Conservation (phyloP, 495 filamentous ascomycete species). For the Lophiotrema nucula region DNA sequence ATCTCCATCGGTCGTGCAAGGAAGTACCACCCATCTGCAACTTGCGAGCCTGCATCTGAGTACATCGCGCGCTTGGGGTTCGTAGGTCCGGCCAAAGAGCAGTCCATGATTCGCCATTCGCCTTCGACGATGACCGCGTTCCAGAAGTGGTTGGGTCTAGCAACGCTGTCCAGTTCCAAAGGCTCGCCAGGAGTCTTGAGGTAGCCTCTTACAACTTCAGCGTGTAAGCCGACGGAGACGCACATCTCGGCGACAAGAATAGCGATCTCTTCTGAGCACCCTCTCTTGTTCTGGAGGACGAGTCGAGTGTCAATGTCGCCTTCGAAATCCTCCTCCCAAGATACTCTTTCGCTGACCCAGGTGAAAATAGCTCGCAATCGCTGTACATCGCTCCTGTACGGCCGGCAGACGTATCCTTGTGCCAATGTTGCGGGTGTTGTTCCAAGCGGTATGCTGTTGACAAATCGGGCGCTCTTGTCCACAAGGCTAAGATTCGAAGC, state of each 20-base stretch:
- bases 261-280: constrained; percentile 87
- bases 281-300: constrained; percentile 80
- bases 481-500: constrained; percentile 77
- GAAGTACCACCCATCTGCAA: constrained; percentile 89
- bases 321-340: constrained; percentile 95
- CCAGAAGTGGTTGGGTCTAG: constrained; percentile 95
- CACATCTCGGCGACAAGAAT: constrained; percentile 92
- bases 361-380: constrained; percentile 90
- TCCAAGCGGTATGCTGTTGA: constrained; percentile 84
- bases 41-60: constrained; percentile 64
- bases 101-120: constrained; percentile 97
- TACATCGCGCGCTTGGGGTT: constrained; percentile 76
- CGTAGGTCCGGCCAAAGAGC: constrained; percentile 84
- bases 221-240: constrained; percentile 78
- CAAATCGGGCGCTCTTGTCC: constrained; percentile 92
- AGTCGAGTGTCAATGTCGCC: constrained; percentile 74
- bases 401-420: constrained; percentile 89
- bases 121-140: constrained; percentile 91
- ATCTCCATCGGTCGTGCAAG: constrained; percentile 79
- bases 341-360: constrained; percentile 91
- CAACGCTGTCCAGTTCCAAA: constrained; percentile 70
- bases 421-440: constrained; percentile 81
- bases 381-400: constrained; percentile 93
- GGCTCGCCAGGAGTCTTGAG: constrained; percentile 86
- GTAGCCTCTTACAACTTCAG: constrained; percentile 80